phyloP scores from a whole-genome alignment of 208 protist species.

The Crithidia bombi region DNA sequence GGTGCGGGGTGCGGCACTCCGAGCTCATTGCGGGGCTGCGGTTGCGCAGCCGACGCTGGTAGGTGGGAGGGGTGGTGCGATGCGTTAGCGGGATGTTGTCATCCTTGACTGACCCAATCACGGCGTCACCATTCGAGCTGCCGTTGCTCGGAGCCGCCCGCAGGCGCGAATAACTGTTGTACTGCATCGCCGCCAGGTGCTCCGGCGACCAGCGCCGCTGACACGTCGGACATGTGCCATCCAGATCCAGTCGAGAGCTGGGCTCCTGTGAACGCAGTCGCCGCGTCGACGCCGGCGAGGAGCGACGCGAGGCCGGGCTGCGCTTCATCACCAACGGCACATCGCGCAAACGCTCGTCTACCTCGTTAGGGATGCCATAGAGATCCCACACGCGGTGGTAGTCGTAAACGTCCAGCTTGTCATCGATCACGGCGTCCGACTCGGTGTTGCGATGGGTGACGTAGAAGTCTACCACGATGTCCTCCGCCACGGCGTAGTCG shows the following conservation, averaged over 20 bases:
- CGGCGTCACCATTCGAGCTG: slow-evolving; percentile 17
- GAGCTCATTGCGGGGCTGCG: not conserved
- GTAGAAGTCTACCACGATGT: slow-evolving; percentile 66
- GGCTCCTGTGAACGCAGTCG: slow-evolving; percentile 2
- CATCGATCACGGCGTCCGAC: slow-evolving; percentile 43
- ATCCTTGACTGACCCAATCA: slow-evolving; percentile 1
- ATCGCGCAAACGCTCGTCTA: slow-evolving; percentile 26
- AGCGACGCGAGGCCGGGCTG: slow-evolving; percentile 26
- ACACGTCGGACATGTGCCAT: slow-evolving; percentile 27
- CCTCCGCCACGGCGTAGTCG: slow-evolving; percentile 47
- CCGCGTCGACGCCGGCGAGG: slow-evolving; percentile 11
- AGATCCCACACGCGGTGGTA: slow-evolving; percentile 62
- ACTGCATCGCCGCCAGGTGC: not conserved
- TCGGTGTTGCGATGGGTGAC: slow-evolving; percentile 40
- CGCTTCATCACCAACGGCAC: slow-evolving; percentile 46
- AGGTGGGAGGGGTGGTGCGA: not conserved
- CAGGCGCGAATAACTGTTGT: not conserved
- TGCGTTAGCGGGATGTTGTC: not conserved
- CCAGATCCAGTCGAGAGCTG: slow-evolving; percentile 4
- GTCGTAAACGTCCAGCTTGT: slow-evolving; percentile 40
- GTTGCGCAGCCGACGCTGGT: slow-evolving; percentile 3
- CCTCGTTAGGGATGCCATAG: slow-evolving; percentile 40
- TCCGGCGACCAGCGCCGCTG: slow-evolving; percentile 16
- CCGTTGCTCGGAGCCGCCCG: not conserved
- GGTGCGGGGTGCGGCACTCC: slow-evolving; percentile 3